Evolutionary conservation across 2,329 filamentous ascomycete genomes (phyloP), one percentile per base, ranked within the genome.

Genomic region (Claviceps pusilla): DNA sequence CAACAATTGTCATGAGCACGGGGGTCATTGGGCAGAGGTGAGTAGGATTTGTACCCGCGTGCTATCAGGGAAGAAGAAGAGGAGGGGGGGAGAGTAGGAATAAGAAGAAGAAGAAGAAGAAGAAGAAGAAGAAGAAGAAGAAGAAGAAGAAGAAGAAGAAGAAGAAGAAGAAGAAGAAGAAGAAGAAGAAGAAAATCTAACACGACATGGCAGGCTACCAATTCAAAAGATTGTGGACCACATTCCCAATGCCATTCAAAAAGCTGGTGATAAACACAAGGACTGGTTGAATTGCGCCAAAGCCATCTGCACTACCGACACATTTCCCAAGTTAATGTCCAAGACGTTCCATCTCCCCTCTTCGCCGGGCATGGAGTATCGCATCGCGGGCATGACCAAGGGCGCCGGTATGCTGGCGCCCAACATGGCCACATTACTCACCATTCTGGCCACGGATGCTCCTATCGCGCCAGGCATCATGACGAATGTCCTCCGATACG

Each of bases 381-480:
- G 80, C 62, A 85, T 98, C 51, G 89, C 88, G 12, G 93, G 93
- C 62, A 94, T 95, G 82, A 95, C 91, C 64, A 98, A 98, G 74
- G 93, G 93, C 55, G 93, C 93, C 5, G 93, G 93, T 65, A 98
- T 98, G 93, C 95, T 98, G 68, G 90, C 96, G 66, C 93, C 93
- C 50, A 97, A 98, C 74, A 95, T 98, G 90, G 93, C 89, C 35
- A 98, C 93, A 0, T 79, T 97, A 39, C 82, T 98, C 41, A 89
- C 88, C 53, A 86, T 97, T 57, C 79, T 97, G 64, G 89, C 88
- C 64, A 98, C 93, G 14, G 93, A 98, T 63, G 91, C 86, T 0
- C 86, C 89, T 35, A 80, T 97, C 63, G 76, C 82, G 0, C 76
- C 86, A 3, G 66, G 70, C 0, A 77, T 85, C 10, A 79, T 96